phyloP scores from a whole-genome alignment of 306 rosid genomes.

The Sechiopsis laciniata region DNA sequence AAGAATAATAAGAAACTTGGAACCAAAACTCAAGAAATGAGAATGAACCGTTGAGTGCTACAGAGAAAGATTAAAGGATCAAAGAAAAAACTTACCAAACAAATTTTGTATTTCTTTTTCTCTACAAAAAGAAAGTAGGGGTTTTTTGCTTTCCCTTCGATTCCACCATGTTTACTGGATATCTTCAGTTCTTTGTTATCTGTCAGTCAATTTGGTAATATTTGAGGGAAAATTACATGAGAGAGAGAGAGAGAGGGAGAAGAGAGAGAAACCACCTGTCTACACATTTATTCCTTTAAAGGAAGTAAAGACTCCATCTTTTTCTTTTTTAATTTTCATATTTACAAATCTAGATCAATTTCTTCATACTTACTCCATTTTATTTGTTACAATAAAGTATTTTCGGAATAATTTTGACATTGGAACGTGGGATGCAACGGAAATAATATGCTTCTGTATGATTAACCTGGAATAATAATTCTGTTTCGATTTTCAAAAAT shows the following conservation, averaged over 20 bases:
- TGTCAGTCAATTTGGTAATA: too few relatives aligned
- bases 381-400: neutral
- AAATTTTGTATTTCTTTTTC: too few relatives aligned
- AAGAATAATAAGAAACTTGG: too few relatives aligned
- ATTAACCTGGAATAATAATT: neutral
- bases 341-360: neutral
- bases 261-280: neutral
- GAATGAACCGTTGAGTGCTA: too few relatives aligned
- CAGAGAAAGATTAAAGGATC: too few relatives aligned
- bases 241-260: neutral
- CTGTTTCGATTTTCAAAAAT: neutral
- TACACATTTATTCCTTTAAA: neutral
- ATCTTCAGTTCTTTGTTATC: neutral
- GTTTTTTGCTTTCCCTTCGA: neutral
- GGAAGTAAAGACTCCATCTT: neutral
- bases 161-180: neutral
- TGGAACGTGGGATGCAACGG: slow-evolving; percentile 10
- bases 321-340: neutral
- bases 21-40: too few relatives aligned
- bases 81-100: neutral
- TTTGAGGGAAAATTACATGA: neutral
- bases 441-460: neutral
- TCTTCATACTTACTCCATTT: slow-evolving; percentile 5
- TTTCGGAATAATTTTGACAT: slow-evolving; percentile 17
- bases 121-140: neutral